A percentile compares a stretch with the other conserved stretches of the same genome.
Evolutionary conservation across 768 basidiomycete species (phyloP).

Genomic region (Trametes elegans): DNA sequence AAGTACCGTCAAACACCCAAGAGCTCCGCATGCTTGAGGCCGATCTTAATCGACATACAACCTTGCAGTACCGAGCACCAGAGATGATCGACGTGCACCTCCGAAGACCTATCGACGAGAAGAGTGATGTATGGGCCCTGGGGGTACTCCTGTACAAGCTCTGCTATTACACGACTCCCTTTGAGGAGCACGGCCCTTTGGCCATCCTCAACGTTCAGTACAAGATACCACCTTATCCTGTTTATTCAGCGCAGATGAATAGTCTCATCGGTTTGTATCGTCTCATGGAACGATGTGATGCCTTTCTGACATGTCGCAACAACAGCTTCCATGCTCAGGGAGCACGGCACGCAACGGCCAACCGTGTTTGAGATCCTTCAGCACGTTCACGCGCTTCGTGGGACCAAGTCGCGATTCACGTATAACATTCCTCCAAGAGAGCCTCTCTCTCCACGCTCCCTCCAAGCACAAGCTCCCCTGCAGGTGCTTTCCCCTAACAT

Average conservation of each 20-base stretch:
- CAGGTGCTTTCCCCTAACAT: constrained; percentile 27
- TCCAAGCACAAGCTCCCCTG: constrained; percentile 25
- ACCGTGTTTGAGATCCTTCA: constrained; percentile 83
- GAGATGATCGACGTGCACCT: constrained; percentile 96
- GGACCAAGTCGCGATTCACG: constrained; percentile 76
- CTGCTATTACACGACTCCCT: constrained; percentile 99
- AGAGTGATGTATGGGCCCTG: constrained; percentile 97
- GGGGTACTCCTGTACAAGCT: constrained; percentile 97
- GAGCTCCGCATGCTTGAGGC: constrained; percentile 87
- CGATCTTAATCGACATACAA: constrained; percentile 93
- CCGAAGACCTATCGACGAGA: constrained; percentile 84
- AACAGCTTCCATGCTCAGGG: constrained; percentile 87
- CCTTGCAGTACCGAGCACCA: constrained; percentile 96
- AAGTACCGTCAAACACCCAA: constrained; percentile 72
- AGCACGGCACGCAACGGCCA: constrained; percentile 85
- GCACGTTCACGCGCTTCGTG: constrained; percentile 82
- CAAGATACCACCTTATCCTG: constrained; percentile 83
- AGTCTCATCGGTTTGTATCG: constrained; percentile 67
- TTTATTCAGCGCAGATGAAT: constrained; percentile 83
- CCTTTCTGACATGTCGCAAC: neutral
- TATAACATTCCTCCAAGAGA: constrained; percentile 58
- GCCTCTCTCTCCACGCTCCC: constrained; percentile 43
- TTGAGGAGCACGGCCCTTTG: constrained; percentile 95
- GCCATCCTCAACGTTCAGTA: constrained; percentile 98
- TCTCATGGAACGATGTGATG: neutral